phyloP scores from a whole-genome alignment of 306 rosid genomes.

The Fagus crenata region DNA sequence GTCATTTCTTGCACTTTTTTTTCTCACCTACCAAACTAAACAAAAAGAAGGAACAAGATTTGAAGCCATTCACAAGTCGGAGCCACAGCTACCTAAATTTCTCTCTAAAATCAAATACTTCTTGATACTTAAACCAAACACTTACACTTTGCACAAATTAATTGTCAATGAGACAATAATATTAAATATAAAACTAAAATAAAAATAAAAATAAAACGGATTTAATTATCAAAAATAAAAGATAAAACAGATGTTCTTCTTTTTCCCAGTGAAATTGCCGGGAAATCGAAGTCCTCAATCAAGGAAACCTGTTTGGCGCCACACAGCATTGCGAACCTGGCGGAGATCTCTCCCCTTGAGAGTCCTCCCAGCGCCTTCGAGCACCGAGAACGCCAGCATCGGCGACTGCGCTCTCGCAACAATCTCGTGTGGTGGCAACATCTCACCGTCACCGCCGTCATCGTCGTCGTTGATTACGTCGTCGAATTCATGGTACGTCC shows the following conservation, averaged over 20 bases:
- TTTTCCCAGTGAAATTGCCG: constrained; percentile 14
- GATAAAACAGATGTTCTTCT: not conserved
- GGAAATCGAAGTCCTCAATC: constrained; percentile 41
- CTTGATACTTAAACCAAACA: constrained; percentile 12
- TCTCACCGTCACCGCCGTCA: constrained; percentile 41
- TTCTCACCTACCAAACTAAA: not conserved
- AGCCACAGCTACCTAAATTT: not conserved
- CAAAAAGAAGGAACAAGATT: not conserved
- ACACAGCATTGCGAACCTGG: constrained; percentile 71
- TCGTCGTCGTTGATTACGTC: constrained; percentile 31
- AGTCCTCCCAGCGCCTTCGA: constrained; percentile 84
- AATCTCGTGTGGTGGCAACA: constrained; percentile 80
- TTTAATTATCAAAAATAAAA: too few species aligned
- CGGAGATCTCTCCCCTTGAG: constrained; percentile 70
- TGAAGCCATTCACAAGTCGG: not conserved
- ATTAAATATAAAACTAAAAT: not conserved
- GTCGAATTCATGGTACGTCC: constrained; percentile 34
- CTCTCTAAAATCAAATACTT: not conserved
- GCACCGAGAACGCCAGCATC: constrained; percentile 62
- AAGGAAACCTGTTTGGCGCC: constrained; percentile 77
- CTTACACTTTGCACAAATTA: not conserved
- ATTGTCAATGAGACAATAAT: not conserved
- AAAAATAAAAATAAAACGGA: not conserved
- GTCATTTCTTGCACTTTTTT: not conserved
- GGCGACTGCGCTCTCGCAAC: constrained; percentile 59